Conservation (phyloP, 148 eudicot species). For the Rhododendron mucronatum region DNA sequence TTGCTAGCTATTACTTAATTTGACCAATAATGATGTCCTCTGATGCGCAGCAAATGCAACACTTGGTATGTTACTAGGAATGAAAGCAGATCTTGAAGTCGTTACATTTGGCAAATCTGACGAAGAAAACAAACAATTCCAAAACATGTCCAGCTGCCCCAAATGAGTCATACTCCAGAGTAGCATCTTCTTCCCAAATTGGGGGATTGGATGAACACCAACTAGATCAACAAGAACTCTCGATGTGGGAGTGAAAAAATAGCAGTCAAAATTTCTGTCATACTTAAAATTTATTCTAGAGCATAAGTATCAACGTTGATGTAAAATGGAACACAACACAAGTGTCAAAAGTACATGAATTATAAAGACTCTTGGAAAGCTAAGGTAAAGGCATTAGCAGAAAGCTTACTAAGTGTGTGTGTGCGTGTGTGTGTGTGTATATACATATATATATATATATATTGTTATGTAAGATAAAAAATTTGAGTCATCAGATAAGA, state of each 20-base stretch:
- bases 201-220: slow-evolving; percentile 88
- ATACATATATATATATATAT: too few relatives aligned
- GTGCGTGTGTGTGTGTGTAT: too few relatives aligned
- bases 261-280: slow-evolving; percentile 71
- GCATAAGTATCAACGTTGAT: not conserved
- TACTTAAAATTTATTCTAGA: not conserved
- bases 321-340: not conserved
- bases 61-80: slow-evolving; percentile 40
- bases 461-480: slow-evolving; percentile 65
- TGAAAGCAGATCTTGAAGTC: slow-evolving; percentile 36
- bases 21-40: slow-evolving; percentile 80
- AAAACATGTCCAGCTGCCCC: slow-evolving; percentile 61
- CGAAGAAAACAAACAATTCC: slow-evolving; percentile 25
- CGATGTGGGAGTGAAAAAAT: slow-evolving; percentile 58
- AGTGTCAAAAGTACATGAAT: not conserved
- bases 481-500: slow-evolving; percentile 97
- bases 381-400: not conserved
- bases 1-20: slow-evolving; percentile 94
- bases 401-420: slow-evolving; percentile 69
- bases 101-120: slow-evolving; percentile 21
- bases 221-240: slow-evolving; percentile 66
- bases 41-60: slow-evolving; percentile 63
- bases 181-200: slow-evolving; percentile 64
- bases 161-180: slow-evolving; percentile 72
- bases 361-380: not conserved